Percentiles rank a stretch among this genome's conserved stretches.
phyloP scores from a whole-genome alignment of 495 filamentous ascomycete species.

The Cetradonia linearis region DNA sequence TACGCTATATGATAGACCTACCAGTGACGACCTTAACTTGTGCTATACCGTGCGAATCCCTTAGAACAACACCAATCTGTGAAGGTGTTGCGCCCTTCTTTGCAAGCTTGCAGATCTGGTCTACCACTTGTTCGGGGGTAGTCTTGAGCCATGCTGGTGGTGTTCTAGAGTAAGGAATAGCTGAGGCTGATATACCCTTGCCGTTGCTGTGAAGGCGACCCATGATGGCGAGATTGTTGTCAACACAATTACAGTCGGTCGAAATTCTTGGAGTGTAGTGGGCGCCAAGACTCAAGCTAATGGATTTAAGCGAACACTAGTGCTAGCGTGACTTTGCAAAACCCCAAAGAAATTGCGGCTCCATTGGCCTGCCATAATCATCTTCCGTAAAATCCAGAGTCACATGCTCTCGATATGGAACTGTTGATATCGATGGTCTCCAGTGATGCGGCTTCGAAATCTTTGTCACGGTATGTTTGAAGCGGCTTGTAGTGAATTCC shows the following conservation, averaged over 20 bases:
- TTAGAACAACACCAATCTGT: conserved; percentile 96
- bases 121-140: conserved; percentile 80
- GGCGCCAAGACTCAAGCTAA: conserved; percentile 19
- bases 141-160: conserved; percentile 88
- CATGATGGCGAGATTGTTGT: conserved; percentile 51
- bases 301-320: conserved; percentile 10
- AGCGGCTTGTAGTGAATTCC: conserved; percentile 6
- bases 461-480: conserved; percentile 3
- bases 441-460: neutral
- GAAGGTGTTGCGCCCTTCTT: conserved; percentile 92
- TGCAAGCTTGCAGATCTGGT: conserved; percentile 98
- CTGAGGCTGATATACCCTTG: conserved; percentile 93
- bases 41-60: conserved; percentile 93
- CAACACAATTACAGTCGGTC: neutral
- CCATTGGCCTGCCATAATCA: no score
- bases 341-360: neutral
- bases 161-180: conserved; percentile 91
- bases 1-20: conserved; percentile 38
- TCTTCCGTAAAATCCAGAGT: no score
- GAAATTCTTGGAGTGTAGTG: conserved; percentile 14
- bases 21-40: conserved; percentile 95
- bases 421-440: no score
- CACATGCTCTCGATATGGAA: no score
- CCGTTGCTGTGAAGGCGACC: conserved; percentile 98
- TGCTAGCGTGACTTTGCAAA: neutral